A percentile compares a stretch with the other conserved stretches of the same genome.
These are phyloP conservation scores for Ophiostoma pallidulum DNA, from an alignment of 2,329 filamentous ascomycete species.

Conservation along the genomic window DNA sequence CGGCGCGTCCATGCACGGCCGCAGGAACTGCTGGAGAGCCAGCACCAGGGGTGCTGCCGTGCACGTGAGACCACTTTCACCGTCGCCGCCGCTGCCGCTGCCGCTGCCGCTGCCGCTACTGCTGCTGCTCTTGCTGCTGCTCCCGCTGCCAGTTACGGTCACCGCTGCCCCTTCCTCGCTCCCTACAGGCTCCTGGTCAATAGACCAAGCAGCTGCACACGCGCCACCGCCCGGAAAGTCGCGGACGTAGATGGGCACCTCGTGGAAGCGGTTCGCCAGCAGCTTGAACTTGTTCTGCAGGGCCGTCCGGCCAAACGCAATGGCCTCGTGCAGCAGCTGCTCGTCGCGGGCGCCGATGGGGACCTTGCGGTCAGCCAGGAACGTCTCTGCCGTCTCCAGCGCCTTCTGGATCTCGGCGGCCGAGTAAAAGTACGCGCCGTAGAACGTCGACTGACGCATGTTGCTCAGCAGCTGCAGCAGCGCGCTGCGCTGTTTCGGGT, in stretches of 20 bases:
- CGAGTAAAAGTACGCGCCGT: constrained; percentile 69
- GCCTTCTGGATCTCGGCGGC: constrained; percentile 52
- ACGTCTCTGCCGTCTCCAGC: constrained; percentile 56
- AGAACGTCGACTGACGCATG: constrained; percentile 74
- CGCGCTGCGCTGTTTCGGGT: constrained; percentile 59
- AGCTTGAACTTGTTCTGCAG: constrained; percentile 53
- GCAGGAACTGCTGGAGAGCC: constrained; percentile 43
- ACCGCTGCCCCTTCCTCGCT: constrained; percentile 28
- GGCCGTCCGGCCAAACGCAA: constrained; percentile 54
- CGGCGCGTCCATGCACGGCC: constrained; percentile 34
- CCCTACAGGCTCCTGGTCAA: constrained; percentile 44
- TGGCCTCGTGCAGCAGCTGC: constrained; percentile 50
- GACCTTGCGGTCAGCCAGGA: constrained; percentile 54
- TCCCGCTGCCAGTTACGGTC: too few species aligned
- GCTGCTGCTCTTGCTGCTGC: too few species aligned
- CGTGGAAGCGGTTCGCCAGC: constrained; percentile 59
- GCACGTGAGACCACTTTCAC: constrained; percentile 25
- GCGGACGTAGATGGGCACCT: constrained; percentile 65
- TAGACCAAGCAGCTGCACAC: constrained; percentile 50
- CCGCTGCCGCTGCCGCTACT: constrained; percentile 24
- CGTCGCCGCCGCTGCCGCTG: too few species aligned
- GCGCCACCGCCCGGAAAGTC: constrained; percentile 55
- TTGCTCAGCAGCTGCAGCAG: constrained; percentile 65
- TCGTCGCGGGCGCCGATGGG: constrained; percentile 53
- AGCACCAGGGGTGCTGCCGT: constrained; percentile 42